Conservation (phyloP, 2,329 filamentous ascomycete species). For the Keithomyces neogunnii region DNA sequence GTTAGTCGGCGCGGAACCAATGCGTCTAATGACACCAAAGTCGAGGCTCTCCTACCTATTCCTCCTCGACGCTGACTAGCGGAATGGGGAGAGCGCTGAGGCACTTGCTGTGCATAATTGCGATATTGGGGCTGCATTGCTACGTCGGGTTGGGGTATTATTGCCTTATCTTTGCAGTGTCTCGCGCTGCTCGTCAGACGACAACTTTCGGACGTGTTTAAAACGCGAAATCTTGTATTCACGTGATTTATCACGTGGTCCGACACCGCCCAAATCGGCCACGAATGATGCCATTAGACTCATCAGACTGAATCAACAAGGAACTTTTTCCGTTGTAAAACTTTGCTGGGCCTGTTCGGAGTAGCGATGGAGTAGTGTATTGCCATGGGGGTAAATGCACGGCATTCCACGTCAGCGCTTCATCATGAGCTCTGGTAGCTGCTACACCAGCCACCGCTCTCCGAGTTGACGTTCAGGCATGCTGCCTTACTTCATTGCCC, state of each 20-base stretch:
- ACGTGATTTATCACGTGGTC: neutral
- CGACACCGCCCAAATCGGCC: neutral
- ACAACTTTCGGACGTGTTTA: neutral
- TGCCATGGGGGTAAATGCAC: too few relatives aligned
- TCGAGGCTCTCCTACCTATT: conserved; percentile 34
- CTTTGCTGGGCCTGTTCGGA: too few relatives aligned
- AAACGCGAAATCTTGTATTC: neutral
- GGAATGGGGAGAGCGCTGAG: conserved; percentile 40
- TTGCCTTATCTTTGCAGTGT: neutral
- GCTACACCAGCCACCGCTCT: too few relatives aligned
- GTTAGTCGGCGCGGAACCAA: conserved; percentile 7
- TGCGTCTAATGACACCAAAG: conserved; percentile 3
- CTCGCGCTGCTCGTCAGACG: neutral
- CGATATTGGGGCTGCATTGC: conserved; percentile 48
- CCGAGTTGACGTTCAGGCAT: too few relatives aligned
- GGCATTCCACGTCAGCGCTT: too few relatives aligned
- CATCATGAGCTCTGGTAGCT: too few relatives aligned
- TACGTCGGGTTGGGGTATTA: neutral
- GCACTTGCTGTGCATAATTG: conserved; percentile 40
- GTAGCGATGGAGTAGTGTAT: too few relatives aligned
- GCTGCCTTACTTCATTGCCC: too few relatives aligned
- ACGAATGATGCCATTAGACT: too few relatives aligned
- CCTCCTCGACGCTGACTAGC: conserved; percentile 42
- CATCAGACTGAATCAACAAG: too few relatives aligned
- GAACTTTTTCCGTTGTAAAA: too few relatives aligned